phyloP scores from a whole-genome alignment of 2,329 filamentous ascomycete genomes.

The Lojkania enalia region DNA sequence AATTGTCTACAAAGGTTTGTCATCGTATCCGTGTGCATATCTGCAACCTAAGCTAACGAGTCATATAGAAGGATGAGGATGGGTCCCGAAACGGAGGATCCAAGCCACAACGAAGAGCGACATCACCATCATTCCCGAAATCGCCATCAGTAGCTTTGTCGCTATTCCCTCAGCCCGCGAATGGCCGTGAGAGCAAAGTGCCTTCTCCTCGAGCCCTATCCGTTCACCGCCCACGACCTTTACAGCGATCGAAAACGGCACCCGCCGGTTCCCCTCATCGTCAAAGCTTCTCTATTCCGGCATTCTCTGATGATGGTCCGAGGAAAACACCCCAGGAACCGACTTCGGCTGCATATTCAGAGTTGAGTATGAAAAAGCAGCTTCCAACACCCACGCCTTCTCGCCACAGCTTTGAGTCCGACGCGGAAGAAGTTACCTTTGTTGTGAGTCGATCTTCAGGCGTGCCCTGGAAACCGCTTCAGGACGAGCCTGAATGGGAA shows the following conservation, averaged over 20 bases:
- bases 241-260: constrained; percentile 36
- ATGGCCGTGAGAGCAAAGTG: constrained; percentile 19
- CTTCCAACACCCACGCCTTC: constrained; percentile 28
- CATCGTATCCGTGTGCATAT: constrained; percentile 5
- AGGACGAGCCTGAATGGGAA: constrained; percentile 37
- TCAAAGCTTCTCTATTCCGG: constrained; percentile 23
- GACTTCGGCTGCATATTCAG: background rate
- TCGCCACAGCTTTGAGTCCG: constrained; percentile 34
- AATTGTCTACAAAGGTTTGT: constrained; percentile 38
- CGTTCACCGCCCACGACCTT: constrained; percentile 22
- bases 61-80: constrained; percentile 20
- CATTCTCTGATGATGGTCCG: background rate
- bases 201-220: constrained; percentile 30
- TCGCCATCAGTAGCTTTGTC: constrained; percentile 36
- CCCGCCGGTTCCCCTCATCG: constrained; percentile 34
- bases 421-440: constrained; percentile 33
- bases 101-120: constrained; percentile 36
- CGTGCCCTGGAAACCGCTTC: constrained; percentile 23
- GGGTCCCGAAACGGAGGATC: constrained; percentile 18
- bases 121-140: constrained; percentile 34
- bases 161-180: constrained; percentile 35
- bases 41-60: constrained; percentile 4
- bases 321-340: background rate
- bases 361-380: constrained; percentile 11
- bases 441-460: constrained; percentile 23